Evolutionary conservation across 2,329 filamentous ascomycete species (phyloP).

Genomic region (Aureobasidium lini): DNA sequence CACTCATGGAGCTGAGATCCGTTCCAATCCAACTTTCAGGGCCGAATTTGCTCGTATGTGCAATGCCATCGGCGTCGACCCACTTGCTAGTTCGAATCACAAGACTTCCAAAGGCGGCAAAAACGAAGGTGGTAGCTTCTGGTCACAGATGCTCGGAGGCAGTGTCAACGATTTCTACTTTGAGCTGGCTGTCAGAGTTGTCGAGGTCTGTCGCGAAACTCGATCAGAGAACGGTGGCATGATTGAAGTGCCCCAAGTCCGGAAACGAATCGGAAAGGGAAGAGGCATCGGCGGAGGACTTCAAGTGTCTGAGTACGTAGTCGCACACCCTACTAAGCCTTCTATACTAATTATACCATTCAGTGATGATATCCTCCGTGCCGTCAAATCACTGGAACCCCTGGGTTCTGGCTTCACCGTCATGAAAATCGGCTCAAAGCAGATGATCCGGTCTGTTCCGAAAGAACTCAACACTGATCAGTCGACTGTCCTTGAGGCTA

Average conservation of each 20-base stretch:
- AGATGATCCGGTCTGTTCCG: conserved; percentile 86
- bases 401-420: conserved; percentile 84
- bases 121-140: conserved; percentile 59
- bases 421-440: conserved; percentile 71
- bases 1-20: conserved; percentile 92
- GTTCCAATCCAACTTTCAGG: conserved; percentile 87
- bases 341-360: background rate
- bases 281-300: conserved; percentile 71
- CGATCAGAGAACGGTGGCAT: conserved; percentile 87
- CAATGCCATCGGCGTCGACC: conserved; percentile 91
- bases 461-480: conserved; percentile 95
- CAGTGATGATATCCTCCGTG: conserved; percentile 81
- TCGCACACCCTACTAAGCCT: background rate
- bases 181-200: conserved; percentile 88
- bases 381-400: conserved; percentile 78
- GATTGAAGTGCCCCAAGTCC: conserved; percentile 74
- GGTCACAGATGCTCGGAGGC: conserved; percentile 85
- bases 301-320: conserved; percentile 65
- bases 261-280: conserved; percentile 64
- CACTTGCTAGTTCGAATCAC: conserved; percentile 54
- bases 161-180: conserved; percentile 99
- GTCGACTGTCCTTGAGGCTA: conserved; percentile 82
- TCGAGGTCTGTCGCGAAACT: conserved; percentile 83
- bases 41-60: conserved; percentile 99
- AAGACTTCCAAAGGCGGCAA: conserved; percentile 33